phyloP scores from a whole-genome alignment of 1,284 basidiomycete genomes.

The Inonotus obliquus region DNA sequence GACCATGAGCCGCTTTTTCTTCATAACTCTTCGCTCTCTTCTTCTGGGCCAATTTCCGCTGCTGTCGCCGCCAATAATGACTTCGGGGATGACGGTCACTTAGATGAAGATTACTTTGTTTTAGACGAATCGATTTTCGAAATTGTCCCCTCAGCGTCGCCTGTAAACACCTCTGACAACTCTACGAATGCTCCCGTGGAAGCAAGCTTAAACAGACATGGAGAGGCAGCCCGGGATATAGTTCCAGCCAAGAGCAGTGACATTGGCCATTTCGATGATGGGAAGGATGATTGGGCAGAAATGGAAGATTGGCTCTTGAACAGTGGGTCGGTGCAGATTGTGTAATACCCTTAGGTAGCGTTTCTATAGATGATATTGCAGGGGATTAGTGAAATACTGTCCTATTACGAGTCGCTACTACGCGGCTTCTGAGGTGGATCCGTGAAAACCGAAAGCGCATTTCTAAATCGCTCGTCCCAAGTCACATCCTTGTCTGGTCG shows the following conservation, averaged over 20 bases:
- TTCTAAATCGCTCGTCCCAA: constrained; percentile 76
- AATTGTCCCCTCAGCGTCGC: constrained; percentile 19
- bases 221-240: not conserved
- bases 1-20: constrained; percentile 9
- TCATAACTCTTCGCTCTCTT: constrained; percentile 5
- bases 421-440: constrained; percentile 29
- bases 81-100: not conserved
- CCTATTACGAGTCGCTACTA: not conserved
- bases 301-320: constrained; percentile 42
- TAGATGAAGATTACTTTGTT: constrained; percentile 30
- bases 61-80: not conserved
- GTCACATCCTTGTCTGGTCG: constrained; percentile 54
- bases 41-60: not conserved
- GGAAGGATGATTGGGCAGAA: constrained; percentile 32
- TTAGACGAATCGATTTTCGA: constrained; percentile 33
- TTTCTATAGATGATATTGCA: constrained; percentile 12
- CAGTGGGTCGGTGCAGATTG: constrained; percentile 38
- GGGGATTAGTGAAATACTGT: not conserved
- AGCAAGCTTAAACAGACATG: not conserved
- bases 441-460: constrained; percentile 62
- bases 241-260: not conserved
- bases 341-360: not conserved
- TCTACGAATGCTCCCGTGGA: not conserved
- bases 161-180: not conserved
- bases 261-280: not conserved